Evolutionary conservation across 257 asterid species (phyloP), one percentile per base, ranked within the genome.

Genomic region (Penstemon eatonii): DNA sequence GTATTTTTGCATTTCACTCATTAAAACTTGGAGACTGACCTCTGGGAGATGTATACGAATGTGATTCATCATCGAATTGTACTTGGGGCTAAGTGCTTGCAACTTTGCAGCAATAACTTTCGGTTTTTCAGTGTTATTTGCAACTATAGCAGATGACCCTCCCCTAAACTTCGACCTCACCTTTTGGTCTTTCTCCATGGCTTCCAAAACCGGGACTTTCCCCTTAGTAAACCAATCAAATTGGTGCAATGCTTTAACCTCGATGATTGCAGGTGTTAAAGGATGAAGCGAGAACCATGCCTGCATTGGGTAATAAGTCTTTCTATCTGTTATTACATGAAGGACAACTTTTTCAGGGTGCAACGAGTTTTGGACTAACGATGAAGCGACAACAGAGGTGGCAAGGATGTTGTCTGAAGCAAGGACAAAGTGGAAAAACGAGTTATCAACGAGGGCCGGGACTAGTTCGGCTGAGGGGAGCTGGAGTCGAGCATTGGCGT

Each of bases 391-490:
- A 8, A 89, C 99, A 33, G 98, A 86, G 72, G 98, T 81, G 0
- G 99, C 98, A 12, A 95, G 89, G 57, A 95, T 70, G n/a, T 95
- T 95, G 83, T 95, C 99, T 8, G 99, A 83, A 66, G 98, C 97
- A 0, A 95, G 87, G 65, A 95, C 90, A 62, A 86, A 91, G 83
- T 95, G 99, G 75, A 83, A 87, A 73, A 79, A 80, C 0, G 95
- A 86, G 78, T 89, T 91, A 69, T 95, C 95, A 3, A 95, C 96
- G 0, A 95, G 85, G 56, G 93, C 77, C 2, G 99, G 99, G 76
- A 91, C 92, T 3, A 83, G 73, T 69, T 87, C 98, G 58, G 99
- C 82, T 3, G 88, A 77, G 56, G 99, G 99, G 40, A 95, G 92
- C 81, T 89, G 98, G 72, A 82, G 96, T 12, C 99, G 94, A 55